Evolutionary conservation across 75 land plant species (phyloP), one percentile per base, ranked within the genome.

Genomic region (Cryptomeria japonica): DNA sequence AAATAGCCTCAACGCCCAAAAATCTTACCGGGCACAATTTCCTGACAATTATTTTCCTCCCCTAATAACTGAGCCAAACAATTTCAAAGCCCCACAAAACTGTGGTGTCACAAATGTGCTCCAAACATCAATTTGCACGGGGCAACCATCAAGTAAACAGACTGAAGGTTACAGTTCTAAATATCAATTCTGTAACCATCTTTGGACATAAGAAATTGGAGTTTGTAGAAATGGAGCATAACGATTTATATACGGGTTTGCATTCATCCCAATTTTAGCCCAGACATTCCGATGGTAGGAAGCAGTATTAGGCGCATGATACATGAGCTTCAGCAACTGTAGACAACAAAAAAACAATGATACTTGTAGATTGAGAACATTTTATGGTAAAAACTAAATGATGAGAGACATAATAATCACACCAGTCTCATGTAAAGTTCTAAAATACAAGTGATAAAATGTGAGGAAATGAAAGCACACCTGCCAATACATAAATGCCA

Each of bases 401-500:
- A 64, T 64, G n/a, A 25, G 4, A 64, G 13, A 61, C 34, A 55
- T 5, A 86, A 25, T 56, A 34, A 19, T 4, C 22, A 68, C 15
- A 19, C 9, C 34, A 31, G 16, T 37, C 25, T 32, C 19, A 34
- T 58, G 64, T 38, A 85, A 55, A 7, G 72, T 2, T 61, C 31
- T 32, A 64, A 58, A 72, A 41, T 41, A 25, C 32, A 70, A 38
- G 18, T 0, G 16, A 41, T 18, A 8, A 86, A 86, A 75, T 12
- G 55, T 12, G 55, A 6, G 12, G 85, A 80, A 80, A 41, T 8
- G 28, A 10, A 22, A 80, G 51, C 41, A 80, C 10, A 96, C 99
- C 96, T 96, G 97, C 99, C 99, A 97, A 86, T 97, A 95, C 91
- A 97, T 94, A 88, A 97, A 92, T 44, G 96, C 92, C 58, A 92